These are phyloP conservation scores for Claviceps sp. DNA, from an alignment of 2,329 filamentous ascomycete species.

Conservation along the genomic window DNA sequence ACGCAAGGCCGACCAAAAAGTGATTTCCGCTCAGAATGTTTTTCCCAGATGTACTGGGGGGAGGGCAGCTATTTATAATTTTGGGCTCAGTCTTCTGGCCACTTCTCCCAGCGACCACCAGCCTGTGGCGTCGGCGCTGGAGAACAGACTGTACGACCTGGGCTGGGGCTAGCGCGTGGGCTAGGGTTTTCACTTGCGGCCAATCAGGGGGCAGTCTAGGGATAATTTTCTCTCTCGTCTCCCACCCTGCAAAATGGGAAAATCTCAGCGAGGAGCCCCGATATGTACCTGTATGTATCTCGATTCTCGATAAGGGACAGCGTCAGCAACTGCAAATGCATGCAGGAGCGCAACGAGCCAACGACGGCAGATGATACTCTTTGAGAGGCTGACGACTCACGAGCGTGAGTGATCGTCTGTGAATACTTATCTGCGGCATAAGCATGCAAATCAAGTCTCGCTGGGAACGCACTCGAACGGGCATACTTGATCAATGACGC, in stretches of 20 bases:
- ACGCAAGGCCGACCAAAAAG: conserved; percentile 41
- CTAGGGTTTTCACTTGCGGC: conserved; percentile 17
- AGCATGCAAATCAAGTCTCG: no score
- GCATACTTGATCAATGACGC: no score
- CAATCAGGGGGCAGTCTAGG: conserved; percentile 23
- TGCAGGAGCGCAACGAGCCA: no score
- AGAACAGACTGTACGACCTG: conserved; percentile 19
- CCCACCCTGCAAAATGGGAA: conserved; percentile 19
- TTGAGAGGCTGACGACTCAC: no score
- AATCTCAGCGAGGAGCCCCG: conserved; percentile 19
- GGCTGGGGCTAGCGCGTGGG: conserved; percentile 22
- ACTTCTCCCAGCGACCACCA: conserved; percentile 29
- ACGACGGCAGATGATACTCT: no score
- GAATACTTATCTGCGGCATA: no score
- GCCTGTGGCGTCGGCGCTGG: conserved; percentile 30
- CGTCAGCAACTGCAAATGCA: no score
- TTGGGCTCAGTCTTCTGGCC: conserved; percentile 25
- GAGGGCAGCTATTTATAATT: conserved; percentile 45
- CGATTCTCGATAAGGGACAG: conserved; percentile 15
- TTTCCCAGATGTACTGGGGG: conserved; percentile 35
- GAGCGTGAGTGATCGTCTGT: no score
- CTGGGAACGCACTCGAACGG: no score
- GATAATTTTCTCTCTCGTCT: conserved; percentile 27
- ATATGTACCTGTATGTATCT: conserved; percentile 17
- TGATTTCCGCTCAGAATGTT: conserved; percentile 38